Evolutionary conservation across 108 stramenopile species (phyloP).

Genomic region (Chaetoceros tenuissimus): DNA sequence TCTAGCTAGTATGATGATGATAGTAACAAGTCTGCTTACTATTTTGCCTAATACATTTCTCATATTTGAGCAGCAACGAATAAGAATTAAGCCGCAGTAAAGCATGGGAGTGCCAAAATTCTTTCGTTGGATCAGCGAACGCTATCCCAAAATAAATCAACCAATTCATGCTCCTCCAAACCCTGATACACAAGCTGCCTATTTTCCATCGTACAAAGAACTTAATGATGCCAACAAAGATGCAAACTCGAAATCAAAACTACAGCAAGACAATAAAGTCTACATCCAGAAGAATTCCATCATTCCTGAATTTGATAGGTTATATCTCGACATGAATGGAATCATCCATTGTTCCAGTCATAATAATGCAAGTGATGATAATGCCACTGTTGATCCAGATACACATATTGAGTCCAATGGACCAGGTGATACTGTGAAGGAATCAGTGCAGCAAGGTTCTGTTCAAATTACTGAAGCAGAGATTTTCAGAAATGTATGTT

Average conservation of each 20-base stretch:
- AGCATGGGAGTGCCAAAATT: slow-evolving; percentile 98
- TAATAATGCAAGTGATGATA: slow-evolving; percentile 70
- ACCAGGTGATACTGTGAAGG: slow-evolving; percentile 6
- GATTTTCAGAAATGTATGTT: slow-evolving; percentile 74
- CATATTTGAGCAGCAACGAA: too few species aligned
- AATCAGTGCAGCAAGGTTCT: slow-evolving; percentile 3
- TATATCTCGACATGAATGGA: slow-evolving; percentile 98
- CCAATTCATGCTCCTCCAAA: slow-evolving; percentile 63
- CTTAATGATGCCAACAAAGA: not conserved
- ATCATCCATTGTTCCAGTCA: slow-evolving; percentile 96
- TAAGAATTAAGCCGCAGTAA: too few species aligned
- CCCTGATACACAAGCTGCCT: slow-evolving; percentile 40
- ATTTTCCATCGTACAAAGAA: slow-evolving; percentile 10
- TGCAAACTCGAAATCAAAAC: not conserved
- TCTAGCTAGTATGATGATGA: too few species aligned
- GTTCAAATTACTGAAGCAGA: slow-evolving; percentile 44
- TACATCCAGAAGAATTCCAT: slow-evolving; percentile 7
- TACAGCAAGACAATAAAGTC: not conserved
- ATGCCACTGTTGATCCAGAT: slow-evolving; percentile 19
- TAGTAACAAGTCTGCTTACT: too few species aligned
- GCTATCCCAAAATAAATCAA: slow-evolving; percentile 97
- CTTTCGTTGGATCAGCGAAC: slow-evolving; percentile 96
- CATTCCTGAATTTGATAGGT: slow-evolving; percentile 87
- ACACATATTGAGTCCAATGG: slow-evolving; percentile 5
- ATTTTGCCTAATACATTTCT: too few species aligned